A percentile compares a stretch with the other conserved stretches of the same genome.
Conservation (phyloP, 305 asterid genomes). For the Fraxinus xanthoxyloides region DNA sequence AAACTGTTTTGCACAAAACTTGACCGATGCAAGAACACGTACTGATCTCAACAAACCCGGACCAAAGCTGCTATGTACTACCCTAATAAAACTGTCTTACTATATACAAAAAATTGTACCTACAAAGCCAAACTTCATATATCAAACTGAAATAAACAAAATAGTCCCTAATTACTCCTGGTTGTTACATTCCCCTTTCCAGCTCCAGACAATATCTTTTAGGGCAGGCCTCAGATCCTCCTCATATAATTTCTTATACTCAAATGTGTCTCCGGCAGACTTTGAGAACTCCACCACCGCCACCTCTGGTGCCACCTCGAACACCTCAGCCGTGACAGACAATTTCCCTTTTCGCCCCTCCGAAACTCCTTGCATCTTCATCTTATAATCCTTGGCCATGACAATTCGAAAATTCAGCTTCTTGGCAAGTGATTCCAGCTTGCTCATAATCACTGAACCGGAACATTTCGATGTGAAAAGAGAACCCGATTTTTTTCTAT, state of each 20-base stretch:
- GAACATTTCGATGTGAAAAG: conserved; percentile 35
- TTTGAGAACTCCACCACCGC: conserved; percentile 31
- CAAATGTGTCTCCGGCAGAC: conserved; percentile 30
- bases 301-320: conserved; percentile 42
- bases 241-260: conserved; percentile 28
- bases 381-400: conserved; percentile 25
- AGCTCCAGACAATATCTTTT: conserved; percentile 34
- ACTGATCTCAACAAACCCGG: neutral
- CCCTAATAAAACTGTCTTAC: neutral
- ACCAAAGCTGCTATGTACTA: neutral
- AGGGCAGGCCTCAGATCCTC: conserved; percentile 29
- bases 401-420: conserved; percentile 24
- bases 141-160: neutral
- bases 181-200: conserved; percentile 31
- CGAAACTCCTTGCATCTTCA: conserved; percentile 27
- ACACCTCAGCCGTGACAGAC: conserved; percentile 33
- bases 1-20: neutral
- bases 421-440: conserved; percentile 31
- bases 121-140: neutral
- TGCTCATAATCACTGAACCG: conserved; percentile 26
- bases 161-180: neutral
- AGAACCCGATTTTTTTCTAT: conserved; percentile 23
- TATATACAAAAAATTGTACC: neutral
- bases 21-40: neutral
- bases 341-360: conserved; percentile 41